Evolutionary conservation across 306 rosid genomes (phyloP).

Genomic region (Dalbergia cochinchinensis): DNA sequence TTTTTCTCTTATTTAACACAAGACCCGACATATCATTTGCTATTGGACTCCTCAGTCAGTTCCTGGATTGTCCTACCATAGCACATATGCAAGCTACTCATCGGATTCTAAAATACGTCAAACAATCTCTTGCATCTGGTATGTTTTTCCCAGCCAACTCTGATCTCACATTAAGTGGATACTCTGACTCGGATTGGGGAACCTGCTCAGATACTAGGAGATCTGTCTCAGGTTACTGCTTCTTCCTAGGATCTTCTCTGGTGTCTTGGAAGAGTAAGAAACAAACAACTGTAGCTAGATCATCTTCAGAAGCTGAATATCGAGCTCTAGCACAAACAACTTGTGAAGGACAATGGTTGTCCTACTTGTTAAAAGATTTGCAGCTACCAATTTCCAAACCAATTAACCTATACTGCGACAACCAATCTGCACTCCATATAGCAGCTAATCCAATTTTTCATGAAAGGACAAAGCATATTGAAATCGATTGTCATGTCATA

Average conservation of each 20-base stretch:
- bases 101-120: too few species aligned
- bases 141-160: too few species aligned
- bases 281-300: background rate
- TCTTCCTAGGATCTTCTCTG: background rate
- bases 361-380: background rate
- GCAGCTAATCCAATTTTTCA: background rate
- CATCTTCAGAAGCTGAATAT: background rate
- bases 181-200: background rate
- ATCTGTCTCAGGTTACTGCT: too few species aligned
- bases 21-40: too few species aligned
- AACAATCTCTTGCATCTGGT: too few species aligned
- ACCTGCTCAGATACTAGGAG: background rate
- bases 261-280: background rate
- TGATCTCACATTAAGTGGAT: too few species aligned
- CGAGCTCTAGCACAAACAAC: background rate
- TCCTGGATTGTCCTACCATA: too few species aligned
- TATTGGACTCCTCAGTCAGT: too few species aligned
- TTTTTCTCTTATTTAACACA: slow-evolving; percentile 29
- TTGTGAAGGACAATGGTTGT: background rate
- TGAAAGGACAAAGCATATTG: too few species aligned
- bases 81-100: too few species aligned
- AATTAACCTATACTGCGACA: background rate
- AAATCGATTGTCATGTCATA: too few species aligned
- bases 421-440: background rate
- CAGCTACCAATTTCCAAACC: background rate